phyloP scores from a whole-genome alignment of 805 yeast genomes.

The Candida schatavii region DNA sequence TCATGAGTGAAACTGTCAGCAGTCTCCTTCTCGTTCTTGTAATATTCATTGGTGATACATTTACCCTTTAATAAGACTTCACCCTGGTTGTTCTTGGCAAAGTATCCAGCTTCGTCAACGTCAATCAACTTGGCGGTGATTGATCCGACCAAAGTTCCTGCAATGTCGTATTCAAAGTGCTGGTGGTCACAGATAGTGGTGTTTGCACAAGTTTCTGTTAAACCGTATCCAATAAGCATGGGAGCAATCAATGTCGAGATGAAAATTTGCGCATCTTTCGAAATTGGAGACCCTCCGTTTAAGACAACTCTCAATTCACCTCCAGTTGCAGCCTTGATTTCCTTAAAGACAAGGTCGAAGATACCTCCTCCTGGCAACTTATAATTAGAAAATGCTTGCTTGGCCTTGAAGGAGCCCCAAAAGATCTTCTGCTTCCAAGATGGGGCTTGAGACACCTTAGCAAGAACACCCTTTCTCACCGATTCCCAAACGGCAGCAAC shows the following conservation, averaged over 20 bases:
- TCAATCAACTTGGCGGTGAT: conserved; percentile 87
- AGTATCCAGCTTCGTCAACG: conserved; percentile 88
- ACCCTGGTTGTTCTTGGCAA: conserved; percentile 88
- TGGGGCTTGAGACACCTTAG: conserved; percentile 68
- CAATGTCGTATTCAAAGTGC: conserved; percentile 68
- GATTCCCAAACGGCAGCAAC: conserved; percentile 99
- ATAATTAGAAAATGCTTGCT: conserved; percentile 57
- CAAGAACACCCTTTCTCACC: conserved; percentile 85
- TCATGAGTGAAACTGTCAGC: conserved; percentile 67
- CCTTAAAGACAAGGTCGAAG: conserved; percentile 80
- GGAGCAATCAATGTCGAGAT: conserved; percentile 75
- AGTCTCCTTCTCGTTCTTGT: conserved; percentile 80
- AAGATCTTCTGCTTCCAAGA: conserved; percentile 70
- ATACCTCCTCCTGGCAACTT: conserved; percentile 72
- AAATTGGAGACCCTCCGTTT: conserved; percentile 93
- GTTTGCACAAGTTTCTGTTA: conserved; percentile 95
- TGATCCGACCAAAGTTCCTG: conserved; percentile 81
- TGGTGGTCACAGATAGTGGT: conserved; percentile 65
- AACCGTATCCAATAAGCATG: conserved; percentile 91
- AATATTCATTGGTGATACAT: conserved; percentile 73
- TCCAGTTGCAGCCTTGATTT: conserved; percentile 92
- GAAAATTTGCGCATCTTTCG: conserved; percentile 78
- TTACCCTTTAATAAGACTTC: conserved; percentile 81
- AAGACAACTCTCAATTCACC: conserved; percentile 71
- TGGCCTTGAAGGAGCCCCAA: conserved; percentile 84